Percentiles rank a stretch among this genome's conserved stretches.
These are phyloP conservation scores for Gillenia trifoliata DNA, from an alignment of 306 rosid genomes.

Conservation along the genomic window DNA sequence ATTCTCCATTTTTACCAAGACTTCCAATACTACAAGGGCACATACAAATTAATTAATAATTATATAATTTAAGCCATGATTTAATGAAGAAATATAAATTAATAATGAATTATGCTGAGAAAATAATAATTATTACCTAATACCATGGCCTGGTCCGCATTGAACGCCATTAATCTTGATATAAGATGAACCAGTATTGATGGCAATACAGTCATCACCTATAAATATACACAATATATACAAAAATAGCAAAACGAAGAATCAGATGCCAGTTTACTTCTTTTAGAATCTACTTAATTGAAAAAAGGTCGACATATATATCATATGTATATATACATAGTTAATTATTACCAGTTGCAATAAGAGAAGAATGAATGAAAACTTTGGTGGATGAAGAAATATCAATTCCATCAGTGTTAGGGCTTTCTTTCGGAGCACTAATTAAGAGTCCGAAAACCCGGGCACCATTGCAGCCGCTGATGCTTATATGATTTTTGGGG, in stretches of 20 bases:
- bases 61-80: not conserved
- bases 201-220: slow-evolving; percentile 60
- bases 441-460: slow-evolving; percentile 14
- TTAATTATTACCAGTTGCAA: slow-evolving; percentile 32
- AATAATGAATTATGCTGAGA: too few species aligned
- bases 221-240: not conserved
- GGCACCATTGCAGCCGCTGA: slow-evolving; percentile 4
- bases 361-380: not conserved
- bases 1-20: slow-evolving; percentile 27
- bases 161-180: slow-evolving; percentile 31
- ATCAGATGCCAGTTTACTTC: not conserved
- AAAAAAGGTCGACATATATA: not conserved
- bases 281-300: not conserved
- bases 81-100: too few species aligned
- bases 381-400: slow-evolving; percentile 24
- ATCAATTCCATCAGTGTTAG: slow-evolving; percentile 58
- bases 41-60: not conserved
- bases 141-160: slow-evolving; percentile 66
- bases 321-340: not conserved
- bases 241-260: not conserved
- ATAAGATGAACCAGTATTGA: slow-evolving; percentile 27
- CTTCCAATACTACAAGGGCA: slow-evolving; percentile 40
- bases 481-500: slow-evolving; percentile 32
- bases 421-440: slow-evolving; percentile 40
- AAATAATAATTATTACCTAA: slow-evolving; percentile 24